Conservation (phyloP, 345 rosid genomes). For the Eucalyptus curtisii region DNA sequence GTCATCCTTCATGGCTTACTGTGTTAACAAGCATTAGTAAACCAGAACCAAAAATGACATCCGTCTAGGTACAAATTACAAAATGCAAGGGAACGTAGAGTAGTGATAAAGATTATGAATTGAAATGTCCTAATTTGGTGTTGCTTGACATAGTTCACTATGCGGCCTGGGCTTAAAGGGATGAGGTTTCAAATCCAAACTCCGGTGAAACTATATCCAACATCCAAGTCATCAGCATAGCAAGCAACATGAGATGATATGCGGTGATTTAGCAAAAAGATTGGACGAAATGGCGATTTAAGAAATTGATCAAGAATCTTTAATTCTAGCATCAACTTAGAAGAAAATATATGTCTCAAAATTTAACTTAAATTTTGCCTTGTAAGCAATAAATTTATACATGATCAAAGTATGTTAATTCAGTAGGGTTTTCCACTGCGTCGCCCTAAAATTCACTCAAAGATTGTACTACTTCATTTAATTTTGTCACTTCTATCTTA, state of each 20-base stretch:
- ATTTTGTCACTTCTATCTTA: not conserved
- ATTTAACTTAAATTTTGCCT: not conserved
- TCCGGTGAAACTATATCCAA: not conserved
- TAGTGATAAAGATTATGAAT: not conserved
- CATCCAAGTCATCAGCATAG: not conserved
- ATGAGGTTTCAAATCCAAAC: not conserved
- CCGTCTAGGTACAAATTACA: not conserved
- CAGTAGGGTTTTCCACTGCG: not conserved
- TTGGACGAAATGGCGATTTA: accelerated
- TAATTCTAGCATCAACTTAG: not conserved
- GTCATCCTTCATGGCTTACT: not conserved
- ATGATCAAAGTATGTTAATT: not conserved
- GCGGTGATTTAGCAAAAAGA: not conserved
- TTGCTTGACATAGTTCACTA: not conserved
- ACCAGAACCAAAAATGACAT: not conserved
- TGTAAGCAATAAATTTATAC: not conserved
- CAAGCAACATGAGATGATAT: not conserved
- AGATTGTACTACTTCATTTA: not conserved
- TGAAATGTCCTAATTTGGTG: not conserved
- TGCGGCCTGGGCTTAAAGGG: not conserved
- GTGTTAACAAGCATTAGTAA: not conserved
- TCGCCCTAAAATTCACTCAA: not conserved
- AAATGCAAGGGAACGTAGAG: not conserved
- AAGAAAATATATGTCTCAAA: not conserved
- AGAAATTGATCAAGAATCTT: not conserved